Evolutionary conservation across 2,329 filamentous ascomycete species (phyloP).

Genomic region (Zarea fungicola): DNA sequence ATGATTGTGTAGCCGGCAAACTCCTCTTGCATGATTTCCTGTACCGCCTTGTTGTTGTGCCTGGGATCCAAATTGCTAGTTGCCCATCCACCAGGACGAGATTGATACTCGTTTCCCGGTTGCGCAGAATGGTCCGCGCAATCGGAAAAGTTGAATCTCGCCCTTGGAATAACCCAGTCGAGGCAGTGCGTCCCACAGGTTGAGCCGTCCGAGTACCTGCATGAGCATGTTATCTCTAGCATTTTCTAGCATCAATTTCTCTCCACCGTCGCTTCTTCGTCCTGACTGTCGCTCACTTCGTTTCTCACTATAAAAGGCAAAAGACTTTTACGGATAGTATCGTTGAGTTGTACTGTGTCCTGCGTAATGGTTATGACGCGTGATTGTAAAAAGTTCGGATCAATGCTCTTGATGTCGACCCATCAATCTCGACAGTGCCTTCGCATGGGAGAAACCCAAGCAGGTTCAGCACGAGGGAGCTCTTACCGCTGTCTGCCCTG

Average conservation of each 20-base stretch:
- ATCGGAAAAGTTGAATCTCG: neutral
- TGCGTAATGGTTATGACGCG: constrained; percentile 40
- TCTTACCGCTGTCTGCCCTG: constrained; percentile 2
- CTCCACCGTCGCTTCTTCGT: neutral
- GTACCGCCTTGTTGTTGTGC: neutral
- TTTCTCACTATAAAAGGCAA: constrained; percentile 1
- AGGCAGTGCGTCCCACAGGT: neutral
- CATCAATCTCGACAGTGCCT: constrained; percentile 36
- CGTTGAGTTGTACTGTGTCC: constrained; percentile 38
- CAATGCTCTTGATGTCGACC: constrained; percentile 34
- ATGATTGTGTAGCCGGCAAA: neutral
- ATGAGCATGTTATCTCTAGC: neutral
- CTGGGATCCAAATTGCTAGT: neutral
- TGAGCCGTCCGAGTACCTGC: neutral
- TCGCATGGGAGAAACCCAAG: neutral
- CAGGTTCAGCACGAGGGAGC: neutral
- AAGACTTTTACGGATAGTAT: constrained; percentile 39
- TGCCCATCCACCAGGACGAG: neutral
- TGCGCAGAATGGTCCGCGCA: neutral
- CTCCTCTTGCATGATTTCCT: neutral
- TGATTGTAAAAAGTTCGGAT: constrained; percentile 34
- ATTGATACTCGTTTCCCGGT: neutral
- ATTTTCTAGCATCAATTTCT: neutral
- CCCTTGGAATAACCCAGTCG: neutral
- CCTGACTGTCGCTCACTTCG: neutral